Evolutionary conservation across 208 protist genomes (phyloP).

Genomic region (Kentomonas sorsogonicus): DNA sequence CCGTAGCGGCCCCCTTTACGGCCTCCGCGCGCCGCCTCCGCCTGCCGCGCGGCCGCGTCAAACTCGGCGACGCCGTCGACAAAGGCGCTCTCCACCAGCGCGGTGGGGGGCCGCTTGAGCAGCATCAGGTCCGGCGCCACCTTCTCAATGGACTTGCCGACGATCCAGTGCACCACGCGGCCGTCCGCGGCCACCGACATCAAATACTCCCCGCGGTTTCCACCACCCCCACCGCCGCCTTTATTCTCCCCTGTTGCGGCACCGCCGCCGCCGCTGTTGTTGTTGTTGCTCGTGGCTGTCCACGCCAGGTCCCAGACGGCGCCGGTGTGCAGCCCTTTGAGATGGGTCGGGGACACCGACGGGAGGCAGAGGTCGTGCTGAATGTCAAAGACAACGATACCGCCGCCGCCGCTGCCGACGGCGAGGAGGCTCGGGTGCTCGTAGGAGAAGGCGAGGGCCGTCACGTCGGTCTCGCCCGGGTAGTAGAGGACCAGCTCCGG

Average conservation of each 20-base stretch:
- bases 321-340: constrained; percentile 89
- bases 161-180: constrained; percentile 93
- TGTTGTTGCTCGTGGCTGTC: constrained; percentile 85
- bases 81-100: constrained; percentile 60
- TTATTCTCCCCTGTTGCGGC: too few species aligned
- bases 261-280: too few species aligned
- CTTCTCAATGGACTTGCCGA: constrained; percentile 91
- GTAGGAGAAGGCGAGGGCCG: constrained; percentile 88
- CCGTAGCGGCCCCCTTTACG: background rate
- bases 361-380: constrained; percentile 67
- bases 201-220: constrained; percentile 88
- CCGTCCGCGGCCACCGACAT: constrained; percentile 95
- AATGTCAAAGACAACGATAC: constrained; percentile 93
- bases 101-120: constrained; percentile 83
- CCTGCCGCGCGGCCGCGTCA: constrained; percentile 30
- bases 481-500: constrained; percentile 88
- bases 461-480: constrained; percentile 77
- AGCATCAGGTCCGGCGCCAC: constrained; percentile 89
- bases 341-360: constrained; percentile 51
- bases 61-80: constrained; percentile 54
- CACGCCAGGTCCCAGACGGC: constrained; percentile 93
- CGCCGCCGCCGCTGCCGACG: constrained; percentile 89
- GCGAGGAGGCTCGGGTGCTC: constrained; percentile 90
- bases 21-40: constrained; percentile 1
- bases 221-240: too few species aligned